Evolutionary conservation across 1,284 basidiomycete species (phyloP), one percentile per base, ranked within the genome.

Genomic region (Rugosomyces carneus): DNA sequence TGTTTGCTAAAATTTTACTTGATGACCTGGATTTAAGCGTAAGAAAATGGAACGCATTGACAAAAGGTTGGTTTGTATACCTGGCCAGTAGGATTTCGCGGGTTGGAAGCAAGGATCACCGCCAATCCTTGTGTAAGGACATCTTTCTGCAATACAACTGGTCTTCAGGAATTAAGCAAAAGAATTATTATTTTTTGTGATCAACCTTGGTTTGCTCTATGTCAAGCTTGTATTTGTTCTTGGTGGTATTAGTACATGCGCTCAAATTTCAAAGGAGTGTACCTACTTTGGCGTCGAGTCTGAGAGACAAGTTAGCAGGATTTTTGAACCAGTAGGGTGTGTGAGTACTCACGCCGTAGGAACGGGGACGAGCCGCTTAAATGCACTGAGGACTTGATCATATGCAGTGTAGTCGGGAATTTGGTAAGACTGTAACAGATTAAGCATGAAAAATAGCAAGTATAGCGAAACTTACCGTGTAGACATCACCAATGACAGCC

Each of bases 61-160:
- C 19, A 11, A 15, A 39, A 24, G 38, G 31, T 34, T 37, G 13
- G 27, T 3, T 5, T 8, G 21, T 27, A 51, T 47, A 70, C 67
- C 58, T 93, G 91, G 8, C 93, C 93, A 0, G 93, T 96, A 1
- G 93, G 91, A 60, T 94, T 94, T 48, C 92, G 80, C 10, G 91
- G 91, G 65, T 96, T 97, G 15, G 88, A 92, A 1, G 90, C 85
- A 44, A 97, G 75, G 49, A 96, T 78, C 35, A 94, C 91, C 11
- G 86, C 81, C 18, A 96, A 70, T 26, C 89, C 93, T 66, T 91
- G 87, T 2, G 73, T 83, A 37, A 69, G 71, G 48, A 92, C 88
- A 54, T 92, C 89, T 69, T 72, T 82, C 79, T 87, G 55, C 26
- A 32, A 40, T 4, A 27, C 11, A 1, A 24, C n/a, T 29, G 55